phyloP scores from a whole-genome alignment of 257 asterid genomes.

The Solanum habrochaites region DNA sequence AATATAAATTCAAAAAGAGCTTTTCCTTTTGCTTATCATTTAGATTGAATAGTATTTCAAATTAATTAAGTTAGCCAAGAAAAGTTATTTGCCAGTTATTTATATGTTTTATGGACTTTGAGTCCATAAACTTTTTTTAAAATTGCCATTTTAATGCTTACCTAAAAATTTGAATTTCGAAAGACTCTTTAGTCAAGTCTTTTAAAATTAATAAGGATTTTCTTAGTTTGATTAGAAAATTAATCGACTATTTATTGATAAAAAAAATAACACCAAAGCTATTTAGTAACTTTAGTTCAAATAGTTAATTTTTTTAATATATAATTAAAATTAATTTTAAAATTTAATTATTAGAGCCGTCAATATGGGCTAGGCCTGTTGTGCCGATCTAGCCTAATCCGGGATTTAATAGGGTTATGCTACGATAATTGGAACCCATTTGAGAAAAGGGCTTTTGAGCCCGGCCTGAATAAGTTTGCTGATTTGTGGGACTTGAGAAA shows the following conservation, averaged over 20 bases:
- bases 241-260: too few relatives aligned
- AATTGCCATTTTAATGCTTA: not conserved
- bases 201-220: not conserved
- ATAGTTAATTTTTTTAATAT: not conserved
- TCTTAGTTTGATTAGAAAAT: too few relatives aligned
- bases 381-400: rapidly evolving
- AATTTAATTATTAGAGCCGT: not conserved
- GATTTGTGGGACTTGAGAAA: too few relatives aligned
- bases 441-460: too few relatives aligned
- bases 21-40: too few relatives aligned
- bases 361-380: too few relatives aligned
- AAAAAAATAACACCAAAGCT: too few relatives aligned
- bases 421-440: too few relatives aligned
- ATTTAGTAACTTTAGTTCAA: too few relatives aligned
- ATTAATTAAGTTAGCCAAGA: not conserved
- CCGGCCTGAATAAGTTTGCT: too few relatives aligned
- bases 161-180: not conserved
- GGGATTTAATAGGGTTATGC: rapidly evolving
- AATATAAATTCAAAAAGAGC: not conserved
- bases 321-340: not conserved
- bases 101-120: not conserved
- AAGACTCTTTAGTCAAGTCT: not conserved
- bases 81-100: not conserved
- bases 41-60: not conserved
- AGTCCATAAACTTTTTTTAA: not conserved